These are phyloP conservation scores for Cercophora sp. DNA, from an alignment of 495 filamentous ascomycete genomes.

Conservation along the genomic window DNA sequence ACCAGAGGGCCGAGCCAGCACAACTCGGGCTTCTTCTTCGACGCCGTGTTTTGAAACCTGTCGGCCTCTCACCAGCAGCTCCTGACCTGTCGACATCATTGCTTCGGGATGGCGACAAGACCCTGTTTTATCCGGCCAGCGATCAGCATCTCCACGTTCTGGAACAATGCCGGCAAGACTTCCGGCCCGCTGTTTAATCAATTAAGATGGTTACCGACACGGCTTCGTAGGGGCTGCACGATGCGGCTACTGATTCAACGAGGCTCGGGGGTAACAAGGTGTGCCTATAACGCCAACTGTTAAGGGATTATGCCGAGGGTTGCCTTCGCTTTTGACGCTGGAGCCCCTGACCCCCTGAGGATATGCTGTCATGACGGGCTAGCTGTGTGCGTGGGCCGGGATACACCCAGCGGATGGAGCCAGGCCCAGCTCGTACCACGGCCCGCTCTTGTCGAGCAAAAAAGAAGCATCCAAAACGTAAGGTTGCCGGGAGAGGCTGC, in stretches of 20 bases:
- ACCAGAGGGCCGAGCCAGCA: background rate
- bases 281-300: background rate
- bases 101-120: too few relatives aligned
- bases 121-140: too few relatives aligned
- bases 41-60: too few relatives aligned
- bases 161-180: background rate
- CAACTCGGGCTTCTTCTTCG: too few relatives aligned
- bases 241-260: constrained; percentile 4
- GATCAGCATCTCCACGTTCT: too few relatives aligned
- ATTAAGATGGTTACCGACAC: too few relatives aligned
- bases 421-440: background rate
- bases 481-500: background rate
- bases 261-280: constrained; percentile 1
- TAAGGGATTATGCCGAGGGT: background rate
- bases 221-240: background rate
- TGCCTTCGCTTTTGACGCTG: background rate
- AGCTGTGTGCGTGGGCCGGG: background rate
- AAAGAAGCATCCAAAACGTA: background rate
- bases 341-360: constrained; percentile 11
- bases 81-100: too few relatives aligned
- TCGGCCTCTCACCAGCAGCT: too few relatives aligned
- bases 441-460: background rate
- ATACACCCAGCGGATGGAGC: constrained; percentile 6
- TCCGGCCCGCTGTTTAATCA: background rate
- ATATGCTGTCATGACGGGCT: constrained; percentile 17